Evolutionary conservation across 768 basidiomycete species (phyloP), one percentile per base, ranked within the genome.

Genomic region (Chalciporus pseudorubinellus): DNA sequence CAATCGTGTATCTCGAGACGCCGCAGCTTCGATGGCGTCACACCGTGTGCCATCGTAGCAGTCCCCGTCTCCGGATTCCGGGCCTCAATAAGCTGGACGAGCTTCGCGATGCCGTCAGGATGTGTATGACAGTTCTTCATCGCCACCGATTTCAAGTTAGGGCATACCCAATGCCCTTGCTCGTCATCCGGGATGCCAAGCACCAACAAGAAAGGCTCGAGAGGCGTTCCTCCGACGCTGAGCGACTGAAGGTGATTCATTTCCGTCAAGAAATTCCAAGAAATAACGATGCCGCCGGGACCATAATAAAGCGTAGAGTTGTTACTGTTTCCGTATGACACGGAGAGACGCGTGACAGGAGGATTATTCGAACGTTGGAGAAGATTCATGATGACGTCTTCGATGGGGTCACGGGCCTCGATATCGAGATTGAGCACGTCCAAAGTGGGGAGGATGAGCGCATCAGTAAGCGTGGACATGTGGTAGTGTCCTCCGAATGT

Each of bases 341-440:
- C 76, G 3, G 82, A 80, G 51, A 91, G 78, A 21, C 77, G 75
- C 11, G 75, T 74, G 8, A 91, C 62, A 0, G 77, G 74, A 0
- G 87, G 84, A 33, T 77, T 71, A 24, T 74, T 73, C 0, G 85
- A 87, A 22, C 88, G 80, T 19, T 76, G 62, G 24, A 87, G 72
- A 39, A 91, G 77, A 46, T 72, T 72, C 13, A 78, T 73, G 45
- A 90, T 79, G n/a, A 77, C 77, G 41, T 89, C 86, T 61, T 89
- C 88, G 50, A 88, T 75, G 0, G 85, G 79, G 55, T 88, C 85
- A n/a, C 89, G 79, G 1, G 82, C 75, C 63, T 89, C 87, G 52
- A 90, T 79, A 62, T 89, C 85, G 40, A 90, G 70, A 2, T 73
- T 80, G 14, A 90, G 77, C 21, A 73, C 68, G n/a, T 76, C 77